A percentile compares a stretch with the other conserved stretches of the same genome.
Evolutionary conservation across 2,329 filamentous ascomycete species (phyloP).

Genomic region (Didymosphaeria variabile): DNA sequence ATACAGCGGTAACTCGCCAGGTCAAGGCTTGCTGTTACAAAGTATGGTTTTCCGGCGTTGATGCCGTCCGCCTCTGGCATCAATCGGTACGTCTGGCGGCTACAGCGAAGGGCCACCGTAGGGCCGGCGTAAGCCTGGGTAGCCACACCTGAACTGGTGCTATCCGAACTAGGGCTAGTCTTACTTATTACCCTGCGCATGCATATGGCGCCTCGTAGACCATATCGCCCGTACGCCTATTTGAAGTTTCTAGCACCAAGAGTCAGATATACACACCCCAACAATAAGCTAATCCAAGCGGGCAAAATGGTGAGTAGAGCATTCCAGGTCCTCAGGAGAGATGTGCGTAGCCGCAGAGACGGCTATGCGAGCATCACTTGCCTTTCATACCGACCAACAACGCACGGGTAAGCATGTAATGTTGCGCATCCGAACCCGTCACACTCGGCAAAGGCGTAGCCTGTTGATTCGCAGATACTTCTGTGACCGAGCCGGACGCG

Average conservation of each 20-base stretch:
- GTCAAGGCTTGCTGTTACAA: neutral
- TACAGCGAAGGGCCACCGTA: neutral
- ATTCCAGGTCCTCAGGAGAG: conserved; percentile 20
- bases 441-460: conserved; percentile 15
- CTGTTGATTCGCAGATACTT: conserved; percentile 11
- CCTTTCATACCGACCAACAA: conserved; percentile 9
- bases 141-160: neutral
- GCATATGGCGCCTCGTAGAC: conserved; percentile 17
- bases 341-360: conserved; percentile 18
- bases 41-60: neutral
- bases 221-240: conserved; percentile 17
- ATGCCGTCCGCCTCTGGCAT: neutral
- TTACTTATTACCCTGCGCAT: conserved; percentile 8
- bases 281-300: conserved; percentile 17
- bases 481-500: conserved; percentile 13
- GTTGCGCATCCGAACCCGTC: conserved; percentile 17
- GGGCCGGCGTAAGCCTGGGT: neutral
- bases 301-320: conserved; percentile 1
- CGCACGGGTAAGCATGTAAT: conserved; percentile 13
- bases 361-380: conserved; percentile 2
- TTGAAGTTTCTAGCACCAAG: conserved; percentile 15
- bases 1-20: neutral
- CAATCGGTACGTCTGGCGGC: neutral
- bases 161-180: neutral
- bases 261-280: conserved; percentile 21